Base-by-base conservation (phyloP, 2,329 filamentous ascomycete genomes). In the Xylariales sp. region DNA sequence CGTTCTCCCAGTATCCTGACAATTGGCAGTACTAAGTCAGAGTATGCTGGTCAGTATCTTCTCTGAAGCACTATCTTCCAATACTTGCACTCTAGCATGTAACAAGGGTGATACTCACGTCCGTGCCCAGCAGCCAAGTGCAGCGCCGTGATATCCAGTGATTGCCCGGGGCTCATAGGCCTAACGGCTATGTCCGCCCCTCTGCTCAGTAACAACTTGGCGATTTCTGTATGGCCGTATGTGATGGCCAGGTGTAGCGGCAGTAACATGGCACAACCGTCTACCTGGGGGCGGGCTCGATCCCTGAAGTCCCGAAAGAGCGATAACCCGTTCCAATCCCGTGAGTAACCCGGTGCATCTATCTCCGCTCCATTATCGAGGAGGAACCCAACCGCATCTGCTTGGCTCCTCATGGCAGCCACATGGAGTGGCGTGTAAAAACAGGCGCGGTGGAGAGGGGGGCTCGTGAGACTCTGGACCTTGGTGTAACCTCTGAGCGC, bases 321-420 rank as follows among this genome's bases (percentile, higher is more conserved):
- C 12, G 24, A 11, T 2, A 38, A 19, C 6, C 28, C 27, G 14
- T 20, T 11, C 3, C 11, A 12, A 14, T 23, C 19, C 11, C 17
- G 12, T 5, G 11, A 4, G 17, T 23, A 20, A 11, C 18, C 30
- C 4, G 23, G 18, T 19, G 35, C 28, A 18, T 38, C 20, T 18
- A 38, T 32, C 13, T 38, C 35, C 8, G 20, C 35, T 7, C 35
- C 35, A 14, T 38, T 6, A 6, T 38, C 28, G 10, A 38, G 10
- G n/a, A 38, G 18, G 35, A 31, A 38, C 15, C 31, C 6, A 12
- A 38, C 35, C 6, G 15, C 10, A 6, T 38, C 25, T n/a, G 20
- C 18, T 6, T 24, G 35, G 6, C 35, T 28, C 2, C 14, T 12
- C 17, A n/a, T 23, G 28, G 35, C 27, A 11, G 35, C 35, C n/a